Evolutionary conservation across 2,329 filamentous ascomycete species (phyloP).

Genomic region (Paecilomyces niveus): DNA sequence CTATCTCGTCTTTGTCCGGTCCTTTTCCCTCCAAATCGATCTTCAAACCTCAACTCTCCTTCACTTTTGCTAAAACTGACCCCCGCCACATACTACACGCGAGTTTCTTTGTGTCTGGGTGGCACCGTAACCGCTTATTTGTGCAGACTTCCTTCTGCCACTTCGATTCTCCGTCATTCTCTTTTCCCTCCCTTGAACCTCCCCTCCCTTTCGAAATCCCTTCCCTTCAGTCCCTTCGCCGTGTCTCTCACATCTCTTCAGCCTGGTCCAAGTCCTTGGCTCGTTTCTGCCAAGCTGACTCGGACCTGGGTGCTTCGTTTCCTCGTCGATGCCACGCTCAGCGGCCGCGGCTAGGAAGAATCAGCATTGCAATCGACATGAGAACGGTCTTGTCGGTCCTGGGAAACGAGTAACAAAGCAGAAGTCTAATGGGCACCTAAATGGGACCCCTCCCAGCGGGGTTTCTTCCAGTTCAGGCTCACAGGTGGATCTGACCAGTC

Average conservation of each 20-base stretch:
- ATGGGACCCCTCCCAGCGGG: conserved; percentile 42
- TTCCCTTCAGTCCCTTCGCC: conserved; percentile 4
- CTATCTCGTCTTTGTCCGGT: neutral
- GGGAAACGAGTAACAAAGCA: conserved; percentile 60
- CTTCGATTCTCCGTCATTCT: conserved; percentile 7
- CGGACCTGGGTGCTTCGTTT: conserved; percentile 35
- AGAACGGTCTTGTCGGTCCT: conserved; percentile 78
- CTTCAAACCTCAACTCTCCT: neutral
- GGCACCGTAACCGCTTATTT: neutral
- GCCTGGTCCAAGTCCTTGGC: conserved; percentile 41
- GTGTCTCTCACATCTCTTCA: conserved; percentile 16
- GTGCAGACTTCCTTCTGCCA: conserved; percentile 2
- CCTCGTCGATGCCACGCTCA: conserved; percentile 45
- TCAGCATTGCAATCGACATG: conserved; percentile 69
- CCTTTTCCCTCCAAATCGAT: neutral
- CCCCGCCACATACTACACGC: neutral
- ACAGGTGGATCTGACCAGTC: conserved; percentile 33
- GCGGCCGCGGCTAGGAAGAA: conserved; percentile 46
- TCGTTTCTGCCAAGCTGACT: conserved; percentile 43
- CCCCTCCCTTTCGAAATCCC: neutral
- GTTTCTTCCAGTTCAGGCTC: conserved; percentile 29
- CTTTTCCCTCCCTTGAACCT: conserved; percentile 1
- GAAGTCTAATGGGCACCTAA: conserved; percentile 50
- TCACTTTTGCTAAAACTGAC: neutral
- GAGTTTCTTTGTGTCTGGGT: neutral